Evolutionary conservation across 345 rosid species (phyloP).

Genomic region (Psidium guajava): DNA sequence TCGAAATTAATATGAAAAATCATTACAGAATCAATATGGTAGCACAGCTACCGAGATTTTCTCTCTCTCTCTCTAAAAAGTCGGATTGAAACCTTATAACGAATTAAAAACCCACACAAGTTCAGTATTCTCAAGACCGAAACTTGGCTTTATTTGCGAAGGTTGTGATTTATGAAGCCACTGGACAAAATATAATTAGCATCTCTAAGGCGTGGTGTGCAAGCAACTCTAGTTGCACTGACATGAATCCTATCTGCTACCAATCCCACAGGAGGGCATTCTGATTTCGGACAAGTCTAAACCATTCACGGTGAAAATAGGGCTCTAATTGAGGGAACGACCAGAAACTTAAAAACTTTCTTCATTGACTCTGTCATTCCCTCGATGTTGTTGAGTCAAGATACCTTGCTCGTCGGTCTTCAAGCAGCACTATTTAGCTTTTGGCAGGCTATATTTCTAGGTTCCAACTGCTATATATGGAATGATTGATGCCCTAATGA

Average conservation of each 20-base stretch:
- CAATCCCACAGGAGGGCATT: background rate
- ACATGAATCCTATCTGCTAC: background rate
- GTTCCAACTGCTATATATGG: background rate
- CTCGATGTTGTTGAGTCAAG: background rate
- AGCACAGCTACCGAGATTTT: background rate
- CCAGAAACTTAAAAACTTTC: background rate
- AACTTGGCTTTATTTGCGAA: background rate
- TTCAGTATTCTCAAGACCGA: background rate
- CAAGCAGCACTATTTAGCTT: background rate
- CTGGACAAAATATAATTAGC: background rate
- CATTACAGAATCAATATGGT: background rate
- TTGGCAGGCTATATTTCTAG: background rate
- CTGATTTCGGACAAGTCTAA: background rate
- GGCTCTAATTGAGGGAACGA: background rate
- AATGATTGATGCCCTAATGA: background rate
- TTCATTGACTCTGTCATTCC: background rate
- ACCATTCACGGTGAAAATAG: background rate
- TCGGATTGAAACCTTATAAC: background rate
- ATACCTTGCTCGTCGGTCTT: background rate
- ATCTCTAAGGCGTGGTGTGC: background rate
- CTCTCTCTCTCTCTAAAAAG: rapidly evolving
- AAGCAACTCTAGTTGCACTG: background rate
- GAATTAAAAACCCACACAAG: background rate
- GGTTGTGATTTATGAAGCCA: background rate
- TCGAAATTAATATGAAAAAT: background rate